Conservation (phyloP, 352 stramenopile genomes). For the Thraustotheca clavata region DNA sequence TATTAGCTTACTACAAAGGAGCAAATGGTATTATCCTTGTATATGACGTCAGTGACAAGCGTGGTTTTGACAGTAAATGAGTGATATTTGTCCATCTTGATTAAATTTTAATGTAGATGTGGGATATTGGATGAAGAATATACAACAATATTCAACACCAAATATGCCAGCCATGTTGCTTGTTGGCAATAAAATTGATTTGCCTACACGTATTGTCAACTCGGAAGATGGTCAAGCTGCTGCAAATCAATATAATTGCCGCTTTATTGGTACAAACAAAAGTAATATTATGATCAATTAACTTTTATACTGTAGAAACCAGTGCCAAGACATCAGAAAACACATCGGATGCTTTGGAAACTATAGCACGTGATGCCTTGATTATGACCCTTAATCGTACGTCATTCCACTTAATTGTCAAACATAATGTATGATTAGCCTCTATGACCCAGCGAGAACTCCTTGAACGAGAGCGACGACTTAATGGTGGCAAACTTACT, state of each 20-base stretch:
- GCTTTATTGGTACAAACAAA: conserved; percentile 81
- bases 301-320: conserved; percentile 45
- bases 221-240: conserved; percentile 69
- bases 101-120: conserved; percentile 47
- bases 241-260: conserved; percentile 75
- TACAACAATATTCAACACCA: conserved; percentile 78
- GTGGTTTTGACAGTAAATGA: conserved; percentile 87
- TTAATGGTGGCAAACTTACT: conserved; percentile 7
- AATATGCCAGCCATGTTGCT: conserved; percentile 69
- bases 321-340: conserved; percentile 85
- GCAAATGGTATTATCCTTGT: conserved; percentile 91
- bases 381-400: conserved; percentile 81
- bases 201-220: conserved; percentile 71
- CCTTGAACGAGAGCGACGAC: conserved; percentile 13
- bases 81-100: neutral
- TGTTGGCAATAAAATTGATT: conserved; percentile 90
- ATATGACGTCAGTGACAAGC: conserved; percentile 88
- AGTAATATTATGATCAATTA: conserved; percentile 5
- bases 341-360: conserved; percentile 78
- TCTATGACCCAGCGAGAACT: conserved; percentile 17
- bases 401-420: conserved; percentile 22
- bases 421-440: neutral
- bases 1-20: conserved; percentile 86
- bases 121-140: conserved; percentile 95
- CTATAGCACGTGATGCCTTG: conserved; percentile 76